Evolutionary conservation across 331 rosid species (phyloP).

Genomic region (Cydonia oblonga): DNA sequence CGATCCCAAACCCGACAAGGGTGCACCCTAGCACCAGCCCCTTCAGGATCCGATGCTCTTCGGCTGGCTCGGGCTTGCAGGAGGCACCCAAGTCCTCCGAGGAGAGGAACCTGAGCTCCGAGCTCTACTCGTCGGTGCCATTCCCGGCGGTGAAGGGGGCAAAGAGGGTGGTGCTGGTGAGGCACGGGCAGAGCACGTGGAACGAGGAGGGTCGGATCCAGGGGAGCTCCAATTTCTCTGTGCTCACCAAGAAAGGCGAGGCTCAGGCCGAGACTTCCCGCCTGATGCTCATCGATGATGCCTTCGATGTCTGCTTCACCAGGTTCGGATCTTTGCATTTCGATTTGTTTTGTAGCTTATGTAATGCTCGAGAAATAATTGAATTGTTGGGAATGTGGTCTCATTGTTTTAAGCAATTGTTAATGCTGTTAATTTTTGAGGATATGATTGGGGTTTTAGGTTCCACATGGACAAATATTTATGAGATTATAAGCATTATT

Average conservation of each 20-base stretch:
- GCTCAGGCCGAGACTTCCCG: constrained; percentile 81
- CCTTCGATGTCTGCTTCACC: constrained; percentile 63
- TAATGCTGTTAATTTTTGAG: too few relatives aligned
- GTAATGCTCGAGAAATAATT: neutral
- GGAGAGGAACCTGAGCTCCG: constrained; percentile 17
- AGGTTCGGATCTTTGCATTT: constrained; percentile 19
- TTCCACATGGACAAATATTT: too few relatives aligned
- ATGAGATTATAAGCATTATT: too few relatives aligned
- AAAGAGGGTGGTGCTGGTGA: constrained; percentile 76
- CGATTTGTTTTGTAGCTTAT: neutral
- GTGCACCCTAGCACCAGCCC: neutral
- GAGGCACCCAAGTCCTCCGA: constrained; percentile 25
- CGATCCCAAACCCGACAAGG: neutral
- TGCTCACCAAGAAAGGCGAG: constrained; percentile 79
- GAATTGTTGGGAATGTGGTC: neutral
- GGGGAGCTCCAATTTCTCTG: constrained; percentile 84
- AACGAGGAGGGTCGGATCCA: constrained; percentile 88
- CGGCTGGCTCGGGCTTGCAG: constrained; percentile 16
- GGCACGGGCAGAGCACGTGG: constrained; percentile 98
- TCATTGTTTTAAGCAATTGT: too few relatives aligned
- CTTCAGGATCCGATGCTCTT: constrained; percentile 31
- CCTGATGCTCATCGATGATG: constrained; percentile 64
- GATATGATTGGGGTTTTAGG: too few relatives aligned
- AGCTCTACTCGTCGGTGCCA: constrained; percentile 23
- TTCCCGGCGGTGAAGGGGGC: constrained; percentile 40